Evolutionary conservation across 2,329 filamentous ascomycete species (phyloP).

Genomic region (Ilyonectria mors-panacis): DNA sequence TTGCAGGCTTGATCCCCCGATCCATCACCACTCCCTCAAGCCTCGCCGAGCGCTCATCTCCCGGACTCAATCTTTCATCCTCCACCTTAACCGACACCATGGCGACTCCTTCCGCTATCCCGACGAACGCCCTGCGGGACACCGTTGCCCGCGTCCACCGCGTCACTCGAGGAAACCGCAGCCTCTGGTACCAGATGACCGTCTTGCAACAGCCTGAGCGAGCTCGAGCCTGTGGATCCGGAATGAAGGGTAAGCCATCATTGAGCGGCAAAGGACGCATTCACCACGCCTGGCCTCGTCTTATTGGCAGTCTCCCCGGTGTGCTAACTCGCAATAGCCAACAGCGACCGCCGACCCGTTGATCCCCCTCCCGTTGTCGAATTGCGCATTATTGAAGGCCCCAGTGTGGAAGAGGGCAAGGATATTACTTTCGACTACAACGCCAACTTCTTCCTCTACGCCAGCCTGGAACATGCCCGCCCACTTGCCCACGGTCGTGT

Average conservation of each 20-base stretch:
- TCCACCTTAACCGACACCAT: constrained; percentile 44
- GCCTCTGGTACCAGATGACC: constrained; percentile 84
- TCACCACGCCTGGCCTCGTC: background rate
- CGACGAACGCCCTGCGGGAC: constrained; percentile 51
- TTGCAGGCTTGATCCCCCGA: constrained; percentile 33
- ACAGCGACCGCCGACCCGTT: constrained; percentile 86
- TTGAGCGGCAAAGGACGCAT: constrained; percentile 2
- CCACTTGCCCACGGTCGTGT: constrained; percentile 86
- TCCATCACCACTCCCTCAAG: constrained; percentile 30
- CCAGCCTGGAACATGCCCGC: constrained; percentile 89
- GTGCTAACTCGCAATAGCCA: constrained; percentile 51
- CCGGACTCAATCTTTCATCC: constrained; percentile 4
- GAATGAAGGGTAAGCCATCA: constrained; percentile 84
- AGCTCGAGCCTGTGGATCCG: constrained; percentile 93
- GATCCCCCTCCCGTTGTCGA: constrained; percentile 96
- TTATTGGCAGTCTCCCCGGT: constrained; percentile 5
- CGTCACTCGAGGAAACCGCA: constrained; percentile 80
- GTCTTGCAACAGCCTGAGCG: constrained; percentile 96
- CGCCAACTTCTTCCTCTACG: constrained; percentile 97
- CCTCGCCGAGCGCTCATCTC: constrained; percentile 16
- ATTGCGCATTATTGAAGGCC: constrained; percentile 85
- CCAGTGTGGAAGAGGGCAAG: constrained; percentile 70
- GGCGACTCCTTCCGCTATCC: constrained; percentile 52
- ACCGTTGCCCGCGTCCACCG: constrained; percentile 63
- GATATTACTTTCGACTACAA: constrained; percentile 93